Evolutionary conservation across 306 rosid species (phyloP).

Genomic region (Medicago lupulina): DNA sequence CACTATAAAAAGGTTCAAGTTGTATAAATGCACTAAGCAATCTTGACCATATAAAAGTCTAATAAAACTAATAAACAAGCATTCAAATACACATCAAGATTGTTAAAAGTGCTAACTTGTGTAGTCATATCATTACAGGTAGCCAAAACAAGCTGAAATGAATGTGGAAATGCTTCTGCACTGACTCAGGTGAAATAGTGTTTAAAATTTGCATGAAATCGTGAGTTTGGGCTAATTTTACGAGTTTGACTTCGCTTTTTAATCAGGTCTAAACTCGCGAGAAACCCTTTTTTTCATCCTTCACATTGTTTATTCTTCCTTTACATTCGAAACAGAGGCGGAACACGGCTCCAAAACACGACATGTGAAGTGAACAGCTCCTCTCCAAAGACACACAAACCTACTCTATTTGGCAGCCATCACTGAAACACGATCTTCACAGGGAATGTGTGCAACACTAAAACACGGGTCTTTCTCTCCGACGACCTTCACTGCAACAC

Average conservation of each 20-base stretch:
- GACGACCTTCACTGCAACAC: not conserved
- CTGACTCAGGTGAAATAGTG: not conserved
- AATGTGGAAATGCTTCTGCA: constrained; percentile 4
- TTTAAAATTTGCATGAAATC: not conserved
- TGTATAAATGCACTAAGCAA: constrained; percentile 37
- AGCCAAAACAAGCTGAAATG: not conserved
- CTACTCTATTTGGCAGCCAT: not conserved
- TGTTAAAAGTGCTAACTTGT: not conserved
- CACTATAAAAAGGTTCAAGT: constrained; percentile 56
- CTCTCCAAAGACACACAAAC: not conserved
- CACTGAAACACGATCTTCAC: not conserved
- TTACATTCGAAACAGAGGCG: not conserved
- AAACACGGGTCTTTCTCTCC: not conserved
- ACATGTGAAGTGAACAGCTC: not conserved
- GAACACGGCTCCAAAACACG: not conserved
- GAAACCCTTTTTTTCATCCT: not conserved
- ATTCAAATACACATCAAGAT: constrained; percentile 3
- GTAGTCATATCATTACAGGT: not conserved
- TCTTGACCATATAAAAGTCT: constrained; percentile 2
- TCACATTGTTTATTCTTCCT: not conserved
- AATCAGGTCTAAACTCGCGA: not conserved
- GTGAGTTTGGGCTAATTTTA: not conserved
- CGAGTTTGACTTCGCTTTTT: not conserved
- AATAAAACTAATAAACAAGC: constrained; percentile 17
- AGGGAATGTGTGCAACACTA: not conserved